These are phyloP conservation scores for Aureobasidium subglaciale DNA, from an alignment of 2,329 filamentous ascomycete genomes.

Conservation along the genomic window DNA sequence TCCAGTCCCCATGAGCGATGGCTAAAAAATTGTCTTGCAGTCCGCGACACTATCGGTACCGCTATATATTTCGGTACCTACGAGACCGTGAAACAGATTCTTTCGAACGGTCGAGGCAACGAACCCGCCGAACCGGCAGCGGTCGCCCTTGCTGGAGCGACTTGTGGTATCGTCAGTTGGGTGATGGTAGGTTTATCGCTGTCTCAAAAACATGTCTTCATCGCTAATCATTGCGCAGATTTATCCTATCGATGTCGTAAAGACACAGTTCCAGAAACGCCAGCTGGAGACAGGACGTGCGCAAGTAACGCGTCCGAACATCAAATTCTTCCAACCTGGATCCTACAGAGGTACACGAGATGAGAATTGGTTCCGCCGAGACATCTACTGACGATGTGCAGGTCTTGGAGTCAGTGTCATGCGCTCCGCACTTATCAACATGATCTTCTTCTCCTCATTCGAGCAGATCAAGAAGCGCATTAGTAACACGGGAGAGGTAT, in stretches of 20 bases:
- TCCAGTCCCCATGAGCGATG: background rate
- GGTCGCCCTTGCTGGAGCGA: slow-evolving; percentile 68
- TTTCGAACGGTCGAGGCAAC: slow-evolving; percentile 66
- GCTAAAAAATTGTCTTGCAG: slow-evolving; percentile 34
- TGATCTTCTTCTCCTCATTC: slow-evolving; percentile 84
- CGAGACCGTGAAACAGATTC: slow-evolving; percentile 75
- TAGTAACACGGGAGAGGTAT: slow-evolving; percentile 26
- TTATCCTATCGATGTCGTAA: slow-evolving; percentile 67
- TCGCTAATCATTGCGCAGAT: slow-evolving; percentile 30
- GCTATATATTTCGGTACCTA: slow-evolving; percentile 86
- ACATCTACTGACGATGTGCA: slow-evolving; percentile 18
- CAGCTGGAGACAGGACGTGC: slow-evolving; percentile 63
- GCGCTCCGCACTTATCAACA: slow-evolving; percentile 75
- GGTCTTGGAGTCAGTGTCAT: slow-evolving; percentile 72
- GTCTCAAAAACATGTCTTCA: background rate
- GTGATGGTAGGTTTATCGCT: slow-evolving; percentile 54
- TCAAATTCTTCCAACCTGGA: slow-evolving; percentile 66
- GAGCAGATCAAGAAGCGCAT: slow-evolving; percentile 66
- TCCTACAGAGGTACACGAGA: slow-evolving; percentile 64
- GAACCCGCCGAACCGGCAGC: slow-evolving; percentile 73
- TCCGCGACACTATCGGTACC: slow-evolving; percentile 76
- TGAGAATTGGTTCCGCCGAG: background rate
- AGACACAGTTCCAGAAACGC: slow-evolving; percentile 79
- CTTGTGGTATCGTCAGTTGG: slow-evolving; percentile 81
- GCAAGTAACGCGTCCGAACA: slow-evolving; percentile 56